These are phyloP conservation scores for Trichoderma hamatum DNA, from an alignment of 2,329 filamentous ascomycete genomes.

Conservation along the genomic window DNA sequence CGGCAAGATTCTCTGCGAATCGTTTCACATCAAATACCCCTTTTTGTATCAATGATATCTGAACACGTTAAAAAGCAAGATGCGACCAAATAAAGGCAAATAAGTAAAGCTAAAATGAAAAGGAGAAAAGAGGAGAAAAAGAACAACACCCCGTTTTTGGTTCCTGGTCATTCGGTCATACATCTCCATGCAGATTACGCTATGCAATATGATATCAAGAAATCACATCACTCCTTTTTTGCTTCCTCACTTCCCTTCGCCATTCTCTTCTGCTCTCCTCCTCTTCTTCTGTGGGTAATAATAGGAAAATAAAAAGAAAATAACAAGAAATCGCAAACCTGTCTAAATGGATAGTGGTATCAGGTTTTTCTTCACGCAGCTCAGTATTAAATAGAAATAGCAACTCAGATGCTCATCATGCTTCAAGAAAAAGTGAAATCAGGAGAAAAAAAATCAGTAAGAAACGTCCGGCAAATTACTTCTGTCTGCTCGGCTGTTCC, in stretches of 20 bases:
- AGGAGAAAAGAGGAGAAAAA: neutral
- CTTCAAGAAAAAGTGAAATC: neutral
- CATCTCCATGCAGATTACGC: slow-evolving; percentile 8
- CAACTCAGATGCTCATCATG: neutral
- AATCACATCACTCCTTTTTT: neutral
- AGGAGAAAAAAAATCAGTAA: neutral
- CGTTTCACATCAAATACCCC: neutral
- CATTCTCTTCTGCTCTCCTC: neutral
- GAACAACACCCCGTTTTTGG: neutral
- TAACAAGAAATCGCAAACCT: neutral
- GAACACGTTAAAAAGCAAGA: neutral
- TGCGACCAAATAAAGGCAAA: neutral
- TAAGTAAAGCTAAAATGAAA: neutral
- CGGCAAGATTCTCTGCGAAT: neutral
- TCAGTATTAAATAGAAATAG: neutral
- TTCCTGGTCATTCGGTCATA: neutral
- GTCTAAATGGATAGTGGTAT: neutral
- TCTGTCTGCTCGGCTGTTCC: slow-evolving; percentile 41
- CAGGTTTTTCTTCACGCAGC: neutral
- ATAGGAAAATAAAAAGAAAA: neutral
- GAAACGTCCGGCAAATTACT: neutral
- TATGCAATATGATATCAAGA: neutral
- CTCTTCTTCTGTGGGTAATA: neutral
- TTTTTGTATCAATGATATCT: neutral
- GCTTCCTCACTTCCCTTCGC: neutral